Base-by-base conservation (phyloP, 2,329 filamentous ascomycete genomes). In the Ceratocystis colombiana region DNA sequence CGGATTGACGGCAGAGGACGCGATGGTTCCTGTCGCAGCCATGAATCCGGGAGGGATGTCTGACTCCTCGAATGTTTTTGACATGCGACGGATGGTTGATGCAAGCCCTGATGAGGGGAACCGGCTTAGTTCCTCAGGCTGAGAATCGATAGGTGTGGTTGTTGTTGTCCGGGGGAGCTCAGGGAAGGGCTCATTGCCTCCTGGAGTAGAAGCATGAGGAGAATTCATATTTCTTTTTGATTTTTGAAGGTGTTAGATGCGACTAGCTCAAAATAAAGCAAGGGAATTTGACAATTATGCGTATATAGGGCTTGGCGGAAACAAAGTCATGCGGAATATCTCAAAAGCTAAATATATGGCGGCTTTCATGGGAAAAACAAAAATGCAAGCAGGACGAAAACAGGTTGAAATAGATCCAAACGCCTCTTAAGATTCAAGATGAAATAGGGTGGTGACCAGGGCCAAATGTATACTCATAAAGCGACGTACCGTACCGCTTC, bases 41-140 rank as follows among this genome's bases (percentile, higher is more conserved):
- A 77, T 76, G 70, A 82, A 80, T 10, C 79, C 79, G 61, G 74
- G 74, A 1, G 79, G 80, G 10, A 78, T 73, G 12, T 75, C 76
- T 4, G 80, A 81, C 61, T 78, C 75, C 65, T 76, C 75, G 68
- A 82, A 81, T 33, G 69, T 73, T 64, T 72, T 67, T 5, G 75
- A 76, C 33, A 72, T 72, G 45, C 72, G 71, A 33, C 75, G 73
- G 15, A 76, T 66, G 46, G 72, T 67, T 3, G 55, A 53, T 0
- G 63, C 57, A 20, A 69, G 33, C 30, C 55, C 50, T 20, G 63
- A 62, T 4, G 62, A 46, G 5, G 61, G 30, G 8, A 67, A 46
- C 4, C 66, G 66, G 10, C 45, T 64, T 30, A 50, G 28, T 22
- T 46, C 62, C 3, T 20, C 25, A 15, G 45, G 65, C 22, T 28